Evolutionary conservation across 345 rosid genomes (phyloP).

Genomic region (Syzygium jambos): DNA sequence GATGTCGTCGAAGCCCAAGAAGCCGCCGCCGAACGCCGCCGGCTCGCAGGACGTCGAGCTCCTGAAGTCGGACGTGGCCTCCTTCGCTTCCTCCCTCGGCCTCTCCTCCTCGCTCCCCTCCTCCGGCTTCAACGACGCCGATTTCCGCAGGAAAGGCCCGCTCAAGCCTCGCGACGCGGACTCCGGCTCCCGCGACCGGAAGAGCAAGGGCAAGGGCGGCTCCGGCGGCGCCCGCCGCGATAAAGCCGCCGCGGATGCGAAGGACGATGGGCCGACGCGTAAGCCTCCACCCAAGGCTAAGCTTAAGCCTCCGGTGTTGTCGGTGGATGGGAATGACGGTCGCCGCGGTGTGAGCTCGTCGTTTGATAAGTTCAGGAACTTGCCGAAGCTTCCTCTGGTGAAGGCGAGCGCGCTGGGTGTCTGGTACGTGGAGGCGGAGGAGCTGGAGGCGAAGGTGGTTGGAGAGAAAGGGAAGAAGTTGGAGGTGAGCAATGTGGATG

Average conservation of each 20-base stretch:
- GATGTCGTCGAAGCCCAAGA: constrained; percentile 13
- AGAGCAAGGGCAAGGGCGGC: background rate
- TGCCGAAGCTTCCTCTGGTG: constrained; percentile 66
- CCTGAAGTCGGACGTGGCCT: constrained; percentile 64
- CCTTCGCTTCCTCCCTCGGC: constrained; percentile 78
- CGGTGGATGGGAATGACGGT: constrained; percentile 25
- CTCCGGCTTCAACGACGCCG: background rate
- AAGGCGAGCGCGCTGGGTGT: constrained; percentile 56
- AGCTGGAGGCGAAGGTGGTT: constrained; percentile 71
- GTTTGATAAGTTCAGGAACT: constrained; percentile 37
- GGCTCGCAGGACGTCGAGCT: constrained; percentile 16
- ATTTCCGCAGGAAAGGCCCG: background rate
- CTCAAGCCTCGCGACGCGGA: background rate
- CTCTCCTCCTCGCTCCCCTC: constrained; percentile 21
- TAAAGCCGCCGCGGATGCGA: background rate
- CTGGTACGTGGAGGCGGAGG: constrained; percentile 71
- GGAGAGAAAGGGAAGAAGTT: constrained; percentile 22
- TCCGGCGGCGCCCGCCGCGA: background rate
- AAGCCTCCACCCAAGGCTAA: constrained; percentile 5
- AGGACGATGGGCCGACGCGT: background rate
- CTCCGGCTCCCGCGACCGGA: background rate
- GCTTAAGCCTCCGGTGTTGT: constrained; percentile 54
- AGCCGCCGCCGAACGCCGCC: background rate
- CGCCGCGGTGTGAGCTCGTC: constrained; percentile 6
- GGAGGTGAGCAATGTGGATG: constrained; percentile 35